Conservation (phyloP, 2,329 filamentous ascomycete species). For the Clarireedia paspali region DNA sequence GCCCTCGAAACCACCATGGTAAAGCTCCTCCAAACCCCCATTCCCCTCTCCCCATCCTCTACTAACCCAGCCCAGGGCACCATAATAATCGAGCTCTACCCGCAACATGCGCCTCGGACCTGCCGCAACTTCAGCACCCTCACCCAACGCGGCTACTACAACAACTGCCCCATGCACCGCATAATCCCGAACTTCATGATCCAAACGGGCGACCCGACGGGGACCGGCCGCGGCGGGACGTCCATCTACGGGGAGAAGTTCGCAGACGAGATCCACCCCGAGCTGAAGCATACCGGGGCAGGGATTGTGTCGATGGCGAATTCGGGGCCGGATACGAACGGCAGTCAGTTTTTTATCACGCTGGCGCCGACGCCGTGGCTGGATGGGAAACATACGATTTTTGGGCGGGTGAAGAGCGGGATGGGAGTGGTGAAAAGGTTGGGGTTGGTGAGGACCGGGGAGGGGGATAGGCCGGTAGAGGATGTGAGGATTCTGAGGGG, state of each 20-base stretch:
- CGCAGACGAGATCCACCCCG: slow-evolving; percentile 73
- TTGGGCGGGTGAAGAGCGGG: slow-evolving; percentile 80
- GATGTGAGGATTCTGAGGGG: slow-evolving; percentile 75
- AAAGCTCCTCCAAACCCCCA: slow-evolving; percentile 15
- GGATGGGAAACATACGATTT: slow-evolving; percentile 95
- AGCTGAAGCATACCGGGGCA: slow-evolving; percentile 84
- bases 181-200: slow-evolving; percentile 96
- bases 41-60: neutral
- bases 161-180: slow-evolving; percentile 80
- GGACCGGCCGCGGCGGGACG: slow-evolving; percentile 79
- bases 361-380: slow-evolving; percentile 92
- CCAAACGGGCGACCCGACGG: slow-evolving; percentile 89
- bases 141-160: slow-evolving; percentile 78
- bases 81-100: slow-evolving; percentile 86
- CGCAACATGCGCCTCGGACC: slow-evolving; percentile 73
- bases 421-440: slow-evolving; percentile 80
- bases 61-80: slow-evolving; percentile 52
- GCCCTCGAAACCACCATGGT: slow-evolving; percentile 83
- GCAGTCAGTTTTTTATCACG: slow-evolving; percentile 93
- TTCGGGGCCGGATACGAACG: slow-evolving; percentile 85
- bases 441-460: slow-evolving; percentile 76
- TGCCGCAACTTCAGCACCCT: slow-evolving; percentile 85
- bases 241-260: slow-evolving; percentile 94
- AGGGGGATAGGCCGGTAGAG: slow-evolving; percentile 72
- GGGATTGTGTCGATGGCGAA: slow-evolving; percentile 97